Evolutionary conservation across 139 green algal species (phyloP), one percentile per base, ranked within the genome.

Genomic region (Micractinium sp.): DNA sequence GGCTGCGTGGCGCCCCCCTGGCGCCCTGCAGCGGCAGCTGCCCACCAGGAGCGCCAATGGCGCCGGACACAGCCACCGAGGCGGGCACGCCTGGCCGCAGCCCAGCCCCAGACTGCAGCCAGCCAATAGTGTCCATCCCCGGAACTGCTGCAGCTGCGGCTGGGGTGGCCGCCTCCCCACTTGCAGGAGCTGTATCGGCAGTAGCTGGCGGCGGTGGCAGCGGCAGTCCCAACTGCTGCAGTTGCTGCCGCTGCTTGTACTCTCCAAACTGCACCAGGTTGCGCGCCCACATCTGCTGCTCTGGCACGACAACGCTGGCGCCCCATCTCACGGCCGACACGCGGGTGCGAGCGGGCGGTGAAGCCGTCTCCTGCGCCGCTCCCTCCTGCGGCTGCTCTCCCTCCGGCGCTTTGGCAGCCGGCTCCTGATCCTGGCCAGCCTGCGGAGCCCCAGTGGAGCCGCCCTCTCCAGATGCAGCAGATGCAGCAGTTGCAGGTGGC

Each of bases 221-320:
- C 39, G 22, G 39, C 39, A 63, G 39, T 23, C 7, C 9, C 71
- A 2, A 39, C 29, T 18, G 31, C 76, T 61, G 76, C 76, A 22
- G 76, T 35, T 81, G 33, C 41, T 27, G 47, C 78, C 22, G 25
- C 78, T 83, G 47, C 74, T 77, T 81, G 69, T 75, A 53, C 79
- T 92, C 85, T 75, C 41, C 23, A 88, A 87, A 92, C 23, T 77
- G 79, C 36, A 94, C 91, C 71, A 95, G 85, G 77, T 91, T 78
- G 18, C 92, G 67, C 47, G 94, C 88, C 93, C 93, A 95, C 15
- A 88, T 89, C 81, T 93, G 63, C 18, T 69, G 88, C 85, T 95
- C 93, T 29, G 89, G 67, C 0, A 91, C 93, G 61, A 90, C 93
- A 85, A 94, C 77, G 14, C 38, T 82, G 77, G 77, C 77, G 25